phyloP scores from a whole-genome alignment of 371 early-diverging fungal genomes.

The Polyrhizophydium stewartii region DNA sequence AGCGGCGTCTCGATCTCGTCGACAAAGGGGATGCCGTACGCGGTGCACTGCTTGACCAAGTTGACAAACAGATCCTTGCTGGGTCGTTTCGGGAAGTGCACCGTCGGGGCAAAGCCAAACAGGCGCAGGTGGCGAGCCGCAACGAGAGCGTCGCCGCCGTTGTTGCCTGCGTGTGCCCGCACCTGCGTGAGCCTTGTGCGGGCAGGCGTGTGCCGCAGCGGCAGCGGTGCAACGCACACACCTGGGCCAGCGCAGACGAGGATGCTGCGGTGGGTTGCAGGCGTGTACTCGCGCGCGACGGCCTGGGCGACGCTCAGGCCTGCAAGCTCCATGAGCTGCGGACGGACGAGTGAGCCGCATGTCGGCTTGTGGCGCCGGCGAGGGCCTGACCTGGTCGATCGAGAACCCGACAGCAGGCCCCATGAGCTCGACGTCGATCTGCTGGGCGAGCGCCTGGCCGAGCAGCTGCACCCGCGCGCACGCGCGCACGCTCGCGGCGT shows the following conservation, averaged over 20 bases:
- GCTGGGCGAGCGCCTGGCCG: slow-evolving; percentile 67
- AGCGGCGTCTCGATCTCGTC: slow-evolving; percentile 34
- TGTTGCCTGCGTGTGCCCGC: slow-evolving; percentile 66
- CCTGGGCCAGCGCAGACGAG: slow-evolving; percentile 54
- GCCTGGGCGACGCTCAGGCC: slow-evolving; percentile 88
- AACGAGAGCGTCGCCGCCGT: slow-evolving; percentile 96
- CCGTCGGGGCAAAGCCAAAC: slow-evolving; percentile 75
- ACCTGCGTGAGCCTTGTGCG: no score
- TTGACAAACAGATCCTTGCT: slow-evolving; percentile 60
- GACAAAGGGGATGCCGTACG: slow-evolving; percentile 62
- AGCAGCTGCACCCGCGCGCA: no score
- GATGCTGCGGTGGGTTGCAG: background rate
- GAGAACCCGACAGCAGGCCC: slow-evolving; percentile 67
- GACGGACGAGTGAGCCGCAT: no score
- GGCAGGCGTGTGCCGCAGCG: no score
- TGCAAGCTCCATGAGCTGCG: slow-evolving; percentile 82
- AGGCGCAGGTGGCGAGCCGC: slow-evolving; percentile 84
- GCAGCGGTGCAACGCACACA: background rate
- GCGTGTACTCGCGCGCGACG: slow-evolving; percentile 60
- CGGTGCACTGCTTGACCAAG: slow-evolving; percentile 63
- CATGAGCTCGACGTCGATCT: slow-evolving; percentile 84
- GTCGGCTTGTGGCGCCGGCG: no score
- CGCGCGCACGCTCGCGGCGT: no score
- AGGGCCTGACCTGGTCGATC: slow-evolving; percentile 56
- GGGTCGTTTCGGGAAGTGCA: slow-evolving; percentile 76